Evolutionary conservation across 306 rosid species (phyloP), one percentile per base, ranked within the genome.

Genomic region (Quercus berberidifolia): DNA sequence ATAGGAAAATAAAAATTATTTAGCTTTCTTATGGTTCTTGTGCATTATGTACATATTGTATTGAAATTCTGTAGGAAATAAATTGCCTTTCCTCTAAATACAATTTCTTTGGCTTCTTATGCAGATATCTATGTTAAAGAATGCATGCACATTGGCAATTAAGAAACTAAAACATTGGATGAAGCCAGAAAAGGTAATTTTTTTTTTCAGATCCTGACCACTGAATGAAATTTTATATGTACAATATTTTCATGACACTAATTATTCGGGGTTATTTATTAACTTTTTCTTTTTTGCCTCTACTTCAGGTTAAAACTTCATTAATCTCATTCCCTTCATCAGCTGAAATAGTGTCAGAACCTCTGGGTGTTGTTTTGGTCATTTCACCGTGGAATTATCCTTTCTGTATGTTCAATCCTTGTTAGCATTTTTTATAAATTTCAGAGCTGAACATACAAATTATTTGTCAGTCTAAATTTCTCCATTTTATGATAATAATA

Each of bases 301-400:
- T 55, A 77, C 72, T 87, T 81, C 86, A 96, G 99, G 96, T 81
- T 76, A 89, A 87, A 88, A 91, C 94, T 69, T 87, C 98, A 62
- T 9, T 96, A 4, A 46, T 88, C 38, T 82, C 91, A 51, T 96
- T 93, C 85, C 99, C 99, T 76, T 90, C 99, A 23, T 91, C 99
- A 46, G 99, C 98, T 69, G 94, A 92, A 84, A 91, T 96, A 79
- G 97, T 96, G 67, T 85, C 98, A 54, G 99, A 96, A 83, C 99
- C 99, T 25, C 77, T 96, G 41, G 99, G 99, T 55, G 96, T 92
- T 77, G 92, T 90, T 28, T 75, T 96, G 55, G 69, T 91, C 77
- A 96, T 96, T 78, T 91, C 99, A 23, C 90, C 99, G 12, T 96
- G 99, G 99, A 96, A 96, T 89, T 96, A 96, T 85, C 99, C 99